Conservation (phyloP, 805 yeast species). For the Myxozyma mucilagina region DNA sequence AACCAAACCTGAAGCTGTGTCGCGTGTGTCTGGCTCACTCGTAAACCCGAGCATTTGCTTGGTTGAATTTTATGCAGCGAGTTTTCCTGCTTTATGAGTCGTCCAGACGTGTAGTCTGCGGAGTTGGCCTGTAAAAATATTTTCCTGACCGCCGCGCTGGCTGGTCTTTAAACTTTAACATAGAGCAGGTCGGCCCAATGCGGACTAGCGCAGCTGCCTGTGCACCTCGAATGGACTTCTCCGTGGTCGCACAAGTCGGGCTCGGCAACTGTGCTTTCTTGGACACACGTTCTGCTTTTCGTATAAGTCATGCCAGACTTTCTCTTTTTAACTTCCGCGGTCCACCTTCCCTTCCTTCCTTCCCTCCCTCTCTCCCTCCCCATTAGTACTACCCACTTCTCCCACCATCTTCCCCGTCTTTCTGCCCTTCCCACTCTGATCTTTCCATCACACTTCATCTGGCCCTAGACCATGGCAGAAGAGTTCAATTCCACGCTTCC, state of each 20-base stretch:
- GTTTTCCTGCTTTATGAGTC: no score
- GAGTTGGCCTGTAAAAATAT: neutral
- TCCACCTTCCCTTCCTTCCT: neutral
- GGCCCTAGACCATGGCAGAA: neutral
- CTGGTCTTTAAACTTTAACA: slow-evolving; percentile 4
- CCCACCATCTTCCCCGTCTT: neutral
- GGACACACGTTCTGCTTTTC: neutral
- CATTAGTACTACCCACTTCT: neutral
- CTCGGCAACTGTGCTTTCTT: slow-evolving; percentile 1
- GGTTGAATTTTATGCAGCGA: no score
- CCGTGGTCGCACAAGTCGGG: neutral
- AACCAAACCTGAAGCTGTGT: no score
- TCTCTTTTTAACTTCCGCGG: neutral
- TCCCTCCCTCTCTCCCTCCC: neutral
- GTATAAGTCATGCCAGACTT: neutral
- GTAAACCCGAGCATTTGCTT: no score
- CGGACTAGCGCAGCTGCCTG: neutral
- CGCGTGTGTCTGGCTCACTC: no score
- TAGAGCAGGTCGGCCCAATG: neutral
- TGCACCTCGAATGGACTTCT: neutral
- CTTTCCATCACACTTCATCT: neutral
- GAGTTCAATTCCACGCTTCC: slow-evolving; percentile 40
- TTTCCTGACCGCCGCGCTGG: neutral
- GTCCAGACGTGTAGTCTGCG: no score
- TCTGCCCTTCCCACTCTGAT: neutral